Conservation (phyloP, 116 monocot species). For the Thalassia testudinum region DNA sequence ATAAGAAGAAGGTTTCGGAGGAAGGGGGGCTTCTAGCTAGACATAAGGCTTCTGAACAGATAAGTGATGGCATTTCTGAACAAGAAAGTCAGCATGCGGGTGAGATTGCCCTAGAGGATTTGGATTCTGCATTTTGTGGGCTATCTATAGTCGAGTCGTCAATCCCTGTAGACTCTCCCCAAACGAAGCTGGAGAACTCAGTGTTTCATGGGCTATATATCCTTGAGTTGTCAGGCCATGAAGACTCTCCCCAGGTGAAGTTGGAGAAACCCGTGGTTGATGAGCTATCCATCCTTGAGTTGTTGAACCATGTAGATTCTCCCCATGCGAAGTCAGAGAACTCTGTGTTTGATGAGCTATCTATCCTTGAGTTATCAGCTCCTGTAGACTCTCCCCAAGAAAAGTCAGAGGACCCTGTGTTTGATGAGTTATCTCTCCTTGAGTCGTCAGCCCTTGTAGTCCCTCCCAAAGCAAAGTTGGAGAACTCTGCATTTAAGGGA, state of each 20-base stretch:
- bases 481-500: constrained; percentile 1
- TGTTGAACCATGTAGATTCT: no score
- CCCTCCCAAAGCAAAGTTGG: background rate
- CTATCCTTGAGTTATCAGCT: constrained; percentile 19
- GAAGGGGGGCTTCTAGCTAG: background rate
- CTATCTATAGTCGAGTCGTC: constrained; percentile 7
- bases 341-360: constrained; percentile 1
- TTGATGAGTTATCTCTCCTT: constrained; percentile 2
- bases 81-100: background rate
- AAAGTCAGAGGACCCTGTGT: no score
- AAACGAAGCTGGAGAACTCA: no score
- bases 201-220: no score
- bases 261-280: no score
- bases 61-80: background rate
- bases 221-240: no score
- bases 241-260: no score
- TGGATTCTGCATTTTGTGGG: constrained; percentile 11
- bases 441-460: constrained; percentile 16
- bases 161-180: no score
- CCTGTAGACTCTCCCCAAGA: background rate
- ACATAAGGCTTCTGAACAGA: background rate
- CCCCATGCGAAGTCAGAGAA: no score
- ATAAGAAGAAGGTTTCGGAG: background rate
- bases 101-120: constrained; percentile 10
- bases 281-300: no score